A percentile compares a stretch with the other conserved stretches of the same genome.
Evolutionary conservation across 2,329 filamentous ascomycete genomes (phyloP).

Genomic region (Sclerotinia glacialis): DNA sequence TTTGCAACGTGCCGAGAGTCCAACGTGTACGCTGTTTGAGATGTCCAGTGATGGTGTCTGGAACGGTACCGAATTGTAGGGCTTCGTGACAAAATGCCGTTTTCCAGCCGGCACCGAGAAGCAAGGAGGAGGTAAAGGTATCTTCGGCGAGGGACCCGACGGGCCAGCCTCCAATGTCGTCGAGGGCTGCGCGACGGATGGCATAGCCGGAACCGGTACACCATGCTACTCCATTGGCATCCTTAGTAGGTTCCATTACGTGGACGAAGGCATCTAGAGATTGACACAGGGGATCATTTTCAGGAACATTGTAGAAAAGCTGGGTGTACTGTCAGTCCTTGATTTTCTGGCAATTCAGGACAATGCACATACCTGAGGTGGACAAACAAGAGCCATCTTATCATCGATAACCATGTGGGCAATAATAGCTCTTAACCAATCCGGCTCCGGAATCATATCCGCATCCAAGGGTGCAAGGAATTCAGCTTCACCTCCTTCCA

Average conservation of each 20-base stretch:
- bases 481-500: constrained; percentile 49
- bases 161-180: constrained; percentile 61
- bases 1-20: constrained; percentile 47
- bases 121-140: constrained; percentile 55
- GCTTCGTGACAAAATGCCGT: constrained; percentile 59
- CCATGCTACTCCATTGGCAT: constrained; percentile 53
- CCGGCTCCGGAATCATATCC: constrained; percentile 63
- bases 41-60: constrained; percentile 54
- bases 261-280: constrained; percentile 59
- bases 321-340: constrained; percentile 22
- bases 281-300: constrained; percentile 54
- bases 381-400: constrained; percentile 58
- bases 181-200: constrained; percentile 56
- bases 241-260: constrained; percentile 48
- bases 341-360: too few species aligned
- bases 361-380: constrained; percentile 46
- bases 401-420: constrained; percentile 56
- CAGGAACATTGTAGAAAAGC: constrained; percentile 61
- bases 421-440: constrained; percentile 59
- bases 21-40: constrained; percentile 57
- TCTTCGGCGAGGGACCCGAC: constrained; percentile 60
- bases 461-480: constrained; percentile 64
- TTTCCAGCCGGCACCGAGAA: constrained; percentile 60
- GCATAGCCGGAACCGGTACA: constrained; percentile 64
- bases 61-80: constrained; percentile 58